Conservation (phyloP, 148 eudicot species). For the Chenopodium formosanum region DNA sequence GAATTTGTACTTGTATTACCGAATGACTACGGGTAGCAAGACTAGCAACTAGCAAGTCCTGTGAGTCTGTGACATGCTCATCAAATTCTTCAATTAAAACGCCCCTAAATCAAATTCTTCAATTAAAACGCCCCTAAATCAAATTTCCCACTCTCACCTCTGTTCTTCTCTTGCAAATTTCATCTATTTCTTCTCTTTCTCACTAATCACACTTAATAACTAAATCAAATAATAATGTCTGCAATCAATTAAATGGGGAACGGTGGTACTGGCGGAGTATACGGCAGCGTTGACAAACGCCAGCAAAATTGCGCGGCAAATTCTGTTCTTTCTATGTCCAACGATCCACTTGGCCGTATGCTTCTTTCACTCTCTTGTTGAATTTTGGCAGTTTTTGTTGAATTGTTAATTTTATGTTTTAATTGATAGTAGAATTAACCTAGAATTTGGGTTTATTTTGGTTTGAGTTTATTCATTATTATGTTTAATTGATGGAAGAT, state of each 20-base stretch:
- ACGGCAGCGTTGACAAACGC: slow-evolving; percentile 71
- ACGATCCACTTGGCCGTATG: slow-evolving; percentile 73
- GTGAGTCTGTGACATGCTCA: too few relatives aligned
- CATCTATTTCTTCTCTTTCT: background rate
- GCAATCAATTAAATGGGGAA: slow-evolving; percentile 38
- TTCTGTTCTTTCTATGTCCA: slow-evolving; percentile 94
- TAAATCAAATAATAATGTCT: too few relatives aligned
- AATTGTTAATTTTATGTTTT: background rate
- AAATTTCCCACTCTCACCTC: background rate
- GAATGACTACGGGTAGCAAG: too few relatives aligned
- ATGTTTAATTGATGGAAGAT: background rate
- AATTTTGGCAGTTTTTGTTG: background rate
- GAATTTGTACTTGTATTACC: too few relatives aligned
- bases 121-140: background rate
- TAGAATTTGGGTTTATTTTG: background rate
- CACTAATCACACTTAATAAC: too few relatives aligned
- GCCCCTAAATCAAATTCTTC: too few relatives aligned
- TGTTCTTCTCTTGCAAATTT: background rate
- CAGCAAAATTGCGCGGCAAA: slow-evolving; percentile 61
- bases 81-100: too few relatives aligned
- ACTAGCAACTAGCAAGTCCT: too few relatives aligned
- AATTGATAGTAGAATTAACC: background rate
- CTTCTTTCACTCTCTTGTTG: background rate
- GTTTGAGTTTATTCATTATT: background rate
- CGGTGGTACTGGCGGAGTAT: slow-evolving; percentile 78